Evolutionary conservation across 306 rosid genomes (phyloP), one percentile per base, ranked within the genome.

Genomic region (Albizia julibrissin): DNA sequence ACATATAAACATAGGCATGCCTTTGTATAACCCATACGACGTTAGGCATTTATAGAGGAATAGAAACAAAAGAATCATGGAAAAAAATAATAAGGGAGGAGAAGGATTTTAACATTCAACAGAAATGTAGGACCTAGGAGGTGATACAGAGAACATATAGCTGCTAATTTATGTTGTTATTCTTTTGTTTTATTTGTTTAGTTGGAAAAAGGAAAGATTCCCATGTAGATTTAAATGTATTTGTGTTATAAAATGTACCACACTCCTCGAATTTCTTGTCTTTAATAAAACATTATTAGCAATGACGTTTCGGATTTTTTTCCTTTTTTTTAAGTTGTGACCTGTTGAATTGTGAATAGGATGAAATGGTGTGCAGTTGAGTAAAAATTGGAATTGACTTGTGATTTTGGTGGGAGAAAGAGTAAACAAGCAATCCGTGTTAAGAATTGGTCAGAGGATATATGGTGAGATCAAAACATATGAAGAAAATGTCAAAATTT

Each of bases 171-270:
- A 15, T 40, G 39, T 81, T 40, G 39, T 78, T 67, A 84, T 87
- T 87, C 86, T 84, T 87, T 87, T 78, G 84, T 87, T 84, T 84
- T 79, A 74, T 81, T 84, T 78, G 76, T 87, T 70, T 71, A 14
- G 16, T 15, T 5, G 31, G 2, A 54, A 44, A 5, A 56, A 6
- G 13, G 50, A 84, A 59, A 58, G 24, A 31, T 62, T 67, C 72
- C 72, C 59, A 27, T 67, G 69, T 4, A 29, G 70, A 50, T 73
- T 52, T 43, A 50, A 50, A 27, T 66, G 29, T 76, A 34, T 34
- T 62, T 77, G 73, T 85, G 47, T 24, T 18, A 50, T 50, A 50
- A 50, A 18, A 50, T 50, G 58, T 47, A 61, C 18, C 14, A 14
- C 74, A 50, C 44, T 49, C 34, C 52, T 42, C 72, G 67, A 29